Evolutionary conservation across 164 flowering plant species (phyloP).

Genomic region (Echeveria elegans): DNA sequence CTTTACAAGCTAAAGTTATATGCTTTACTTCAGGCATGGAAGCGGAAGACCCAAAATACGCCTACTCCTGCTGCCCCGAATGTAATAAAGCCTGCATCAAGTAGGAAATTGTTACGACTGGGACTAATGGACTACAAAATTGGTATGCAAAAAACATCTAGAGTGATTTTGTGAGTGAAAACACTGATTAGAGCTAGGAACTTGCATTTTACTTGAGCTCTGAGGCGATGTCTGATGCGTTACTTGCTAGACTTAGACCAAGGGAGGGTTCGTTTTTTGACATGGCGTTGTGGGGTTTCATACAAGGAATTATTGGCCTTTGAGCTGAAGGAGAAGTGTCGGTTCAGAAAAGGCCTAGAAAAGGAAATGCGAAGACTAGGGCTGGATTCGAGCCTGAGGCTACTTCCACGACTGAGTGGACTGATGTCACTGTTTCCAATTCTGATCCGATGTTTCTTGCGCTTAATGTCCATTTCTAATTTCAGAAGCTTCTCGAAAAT

Average conservation of each 20-base stretch:
- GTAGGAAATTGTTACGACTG: not conserved
- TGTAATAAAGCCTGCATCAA: not conserved
- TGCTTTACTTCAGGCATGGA: not conserved
- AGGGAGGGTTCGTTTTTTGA: conserved; percentile 22
- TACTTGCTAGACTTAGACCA: not conserved
- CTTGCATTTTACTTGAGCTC: not conserved
- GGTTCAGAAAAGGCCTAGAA: conserved; percentile 57
- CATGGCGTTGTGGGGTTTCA: conserved; percentile 27
- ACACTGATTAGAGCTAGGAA: not conserved
- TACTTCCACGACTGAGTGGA: conserved; percentile 23
- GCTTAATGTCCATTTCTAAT: conserved; percentile 48
- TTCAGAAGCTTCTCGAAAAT: conserved; percentile 41
- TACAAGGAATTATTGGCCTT: conserved; percentile 33
- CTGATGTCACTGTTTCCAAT: conserved; percentile 44
- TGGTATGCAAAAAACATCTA: not conserved
- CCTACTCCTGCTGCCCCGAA: no score
- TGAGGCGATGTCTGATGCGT: not conserved
- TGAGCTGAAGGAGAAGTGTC: conserved; percentile 71
- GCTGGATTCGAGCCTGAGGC: conserved; percentile 28
- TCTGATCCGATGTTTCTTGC: conserved; percentile 47
- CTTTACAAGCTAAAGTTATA: not conserved
- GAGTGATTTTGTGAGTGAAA: not conserved
- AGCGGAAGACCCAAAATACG: not conserved
- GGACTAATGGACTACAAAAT: not conserved
- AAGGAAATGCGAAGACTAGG: conserved; percentile 46